Conservation (phyloP, 2,329 filamentous ascomycete species). For the Talaromyces sp. region DNA sequence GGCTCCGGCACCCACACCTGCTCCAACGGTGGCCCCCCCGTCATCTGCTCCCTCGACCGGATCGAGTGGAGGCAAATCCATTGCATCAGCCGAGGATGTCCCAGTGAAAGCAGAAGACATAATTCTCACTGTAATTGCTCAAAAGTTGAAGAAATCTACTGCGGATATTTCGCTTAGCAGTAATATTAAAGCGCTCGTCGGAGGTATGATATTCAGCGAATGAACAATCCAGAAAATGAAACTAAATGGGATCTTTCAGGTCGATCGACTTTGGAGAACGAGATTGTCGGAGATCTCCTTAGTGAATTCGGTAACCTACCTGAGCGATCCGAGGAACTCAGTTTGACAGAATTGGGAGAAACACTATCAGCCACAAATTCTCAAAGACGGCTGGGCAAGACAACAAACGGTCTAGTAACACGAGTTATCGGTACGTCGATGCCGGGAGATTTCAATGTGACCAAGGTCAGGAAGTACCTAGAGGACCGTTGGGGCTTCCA, state of each 20-base stretch:
- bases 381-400: constrained; percentile 96
- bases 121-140: constrained; percentile 80
- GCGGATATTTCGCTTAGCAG: constrained; percentile 86
- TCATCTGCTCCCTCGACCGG: background rate
- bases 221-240: background rate
- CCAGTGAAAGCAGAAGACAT: constrained; percentile 88
- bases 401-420: constrained; percentile 86
- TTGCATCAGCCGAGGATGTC: constrained; percentile 53
- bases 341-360: constrained; percentile 73
- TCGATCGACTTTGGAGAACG: constrained; percentile 97
- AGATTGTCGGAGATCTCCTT: constrained; percentile 93
- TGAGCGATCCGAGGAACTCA: constrained; percentile 96
- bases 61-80: background rate
- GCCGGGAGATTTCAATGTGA: constrained; percentile 99
- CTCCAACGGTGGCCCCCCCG: constrained; percentile 61
- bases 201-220: background rate
- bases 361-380: constrained; percentile 69
- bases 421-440: constrained; percentile 97
- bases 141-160: constrained; percentile 94
- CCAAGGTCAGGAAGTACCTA: constrained; percentile 86
- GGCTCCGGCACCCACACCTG: constrained; percentile 54
- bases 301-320: constrained; percentile 98
- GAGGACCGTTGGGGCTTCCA: constrained; percentile 90
- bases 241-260: constrained; percentile 50
- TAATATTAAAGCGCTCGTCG: constrained; percentile 83